A percentile compares a stretch with the other conserved stretches of the same genome.
phyloP scores from a whole-genome alignment of 306 rosid species.

The Sesbania bispinosa region DNA sequence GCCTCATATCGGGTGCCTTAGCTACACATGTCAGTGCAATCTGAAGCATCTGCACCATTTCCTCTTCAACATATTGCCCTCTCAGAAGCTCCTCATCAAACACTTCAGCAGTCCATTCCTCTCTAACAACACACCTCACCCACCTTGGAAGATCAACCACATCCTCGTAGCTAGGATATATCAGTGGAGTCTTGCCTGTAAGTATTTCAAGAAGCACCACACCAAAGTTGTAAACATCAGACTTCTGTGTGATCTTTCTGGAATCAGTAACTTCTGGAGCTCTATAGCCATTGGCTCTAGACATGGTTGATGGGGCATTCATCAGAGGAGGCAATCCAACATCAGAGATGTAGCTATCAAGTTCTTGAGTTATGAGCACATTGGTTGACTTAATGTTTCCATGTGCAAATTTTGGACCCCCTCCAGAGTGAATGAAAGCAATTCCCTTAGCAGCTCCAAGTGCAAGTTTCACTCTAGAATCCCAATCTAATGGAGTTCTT shows the following conservation, averaged over 20 bases:
- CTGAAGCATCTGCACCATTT: constrained; percentile 88
- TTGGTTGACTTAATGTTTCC: constrained; percentile 82
- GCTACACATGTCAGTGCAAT: constrained; percentile 63
- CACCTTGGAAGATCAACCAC: constrained; percentile 80
- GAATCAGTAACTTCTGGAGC: constrained; percentile 70
- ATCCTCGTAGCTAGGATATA: constrained; percentile 51
- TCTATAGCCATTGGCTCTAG: constrained; percentile 55
- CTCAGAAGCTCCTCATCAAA: constrained; percentile 70
- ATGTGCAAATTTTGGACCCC: constrained; percentile 53
- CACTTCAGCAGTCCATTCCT: constrained; percentile 94
- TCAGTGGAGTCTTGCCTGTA: constrained; percentile 61
- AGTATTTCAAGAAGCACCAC: constrained; percentile 77
- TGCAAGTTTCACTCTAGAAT: constrained; percentile 60
- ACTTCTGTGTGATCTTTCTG: constrained; percentile 54
- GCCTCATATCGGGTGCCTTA: constrained; percentile 60
- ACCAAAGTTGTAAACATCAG: constrained; percentile 78
- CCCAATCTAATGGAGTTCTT: constrained; percentile 68
- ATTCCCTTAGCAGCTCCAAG: constrained; percentile 64
- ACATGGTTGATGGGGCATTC: constrained; percentile 53
- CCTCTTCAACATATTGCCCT: constrained; percentile 62
- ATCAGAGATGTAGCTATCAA: constrained; percentile 59
- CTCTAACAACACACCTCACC: constrained; percentile 80
- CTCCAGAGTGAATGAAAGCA: constrained; percentile 58
- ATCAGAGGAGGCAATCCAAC: constrained; percentile 57
- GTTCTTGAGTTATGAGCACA: constrained; percentile 61